phyloP scores from a whole-genome alignment of 2,329 filamentous ascomycete species.

The Beauveria australis region DNA sequence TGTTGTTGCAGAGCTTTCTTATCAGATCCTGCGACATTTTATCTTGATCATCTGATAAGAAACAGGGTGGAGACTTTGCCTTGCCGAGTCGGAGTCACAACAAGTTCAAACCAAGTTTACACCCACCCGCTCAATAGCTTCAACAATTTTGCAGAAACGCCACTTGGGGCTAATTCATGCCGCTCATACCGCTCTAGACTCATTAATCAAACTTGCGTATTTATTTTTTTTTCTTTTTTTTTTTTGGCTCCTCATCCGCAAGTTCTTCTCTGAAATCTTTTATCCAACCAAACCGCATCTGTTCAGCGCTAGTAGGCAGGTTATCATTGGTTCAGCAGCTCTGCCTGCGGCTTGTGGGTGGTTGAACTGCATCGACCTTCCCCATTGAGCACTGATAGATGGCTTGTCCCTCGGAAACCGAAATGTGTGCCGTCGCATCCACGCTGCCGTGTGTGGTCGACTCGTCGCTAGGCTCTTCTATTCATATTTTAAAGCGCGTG shows the following conservation, averaged over 20 bases:
- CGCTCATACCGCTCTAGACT: background rate
- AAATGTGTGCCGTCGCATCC: conserved; percentile 3
- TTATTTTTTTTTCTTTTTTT: background rate
- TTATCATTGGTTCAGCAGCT: no score
- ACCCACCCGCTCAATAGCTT: background rate
- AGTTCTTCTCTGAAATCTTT: no score
- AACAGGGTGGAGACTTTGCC: background rate
- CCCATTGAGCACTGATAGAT: background rate
- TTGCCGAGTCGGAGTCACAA: background rate
- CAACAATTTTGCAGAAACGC: background rate
- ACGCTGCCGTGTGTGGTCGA: background rate
- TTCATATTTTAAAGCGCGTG: background rate
- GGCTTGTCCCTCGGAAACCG: background rate
- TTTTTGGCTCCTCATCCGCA: no score
- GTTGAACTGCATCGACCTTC: background rate
- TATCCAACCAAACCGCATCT: no score
- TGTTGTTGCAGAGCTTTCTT: background rate
- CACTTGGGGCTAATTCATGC: background rate
- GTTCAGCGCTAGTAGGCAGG: no score
- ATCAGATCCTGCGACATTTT: conserved; percentile 12
- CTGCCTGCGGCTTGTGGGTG: background rate
- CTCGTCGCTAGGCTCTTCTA: background rate
- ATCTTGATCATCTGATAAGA: conserved; percentile 15
- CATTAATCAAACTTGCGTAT: background rate
- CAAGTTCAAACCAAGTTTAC: background rate